Evolutionary conservation across 495 filamentous ascomycete genomes (phyloP), one percentile per base, ranked within the genome.

Genomic region (Penicillium subrubescens): DNA sequence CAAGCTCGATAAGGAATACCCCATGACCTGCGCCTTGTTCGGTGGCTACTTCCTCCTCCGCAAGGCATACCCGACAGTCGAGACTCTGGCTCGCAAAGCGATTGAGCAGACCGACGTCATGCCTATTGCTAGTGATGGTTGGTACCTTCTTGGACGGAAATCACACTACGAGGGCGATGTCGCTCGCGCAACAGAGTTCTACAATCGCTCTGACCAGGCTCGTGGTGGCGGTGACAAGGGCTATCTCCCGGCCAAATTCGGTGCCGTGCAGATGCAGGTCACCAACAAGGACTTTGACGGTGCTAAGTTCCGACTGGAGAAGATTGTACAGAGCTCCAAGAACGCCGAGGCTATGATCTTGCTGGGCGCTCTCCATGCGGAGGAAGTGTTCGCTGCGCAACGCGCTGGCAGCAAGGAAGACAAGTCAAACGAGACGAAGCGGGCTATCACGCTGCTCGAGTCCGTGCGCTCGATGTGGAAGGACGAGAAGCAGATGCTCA

Each of bases 21-120:
- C 95, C 0, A 82, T 97, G 71, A 93, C 93, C 14, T 97, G 93
- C 68, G 87, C 92, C 27, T 89, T 93, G 5, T 97, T 98, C 73
- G 92, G 92, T 53, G 81, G 86, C 58, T 97, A 95, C 76, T 97
- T 97, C 79, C 81, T 97, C 19, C 85, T 90, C 3, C 84, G 89
- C 62, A 95, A 91, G 73, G 83, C 84, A 3, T 89, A 92, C 72
- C 67, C 84, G 2, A 90, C 90, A 53, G 94, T 95, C 11, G 94
- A 99, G 63, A 84, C 84, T 12, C 84, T 98, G 10, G 92, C 95
- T 31, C 90, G 94, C 72, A 95, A 94, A 74, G 93, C 96, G 2
- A 97, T 98, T 64, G 91, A 97, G 71, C 87, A 91, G 62, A 97
- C 94, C 3, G 95, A 99, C 72, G 93, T 97, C 64, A 94, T 96